A percentile compares a stretch with the other conserved stretches of the same genome.
Evolutionary conservation across 805 yeast species (phyloP).

Genomic region (Millerago galiae): DNA sequence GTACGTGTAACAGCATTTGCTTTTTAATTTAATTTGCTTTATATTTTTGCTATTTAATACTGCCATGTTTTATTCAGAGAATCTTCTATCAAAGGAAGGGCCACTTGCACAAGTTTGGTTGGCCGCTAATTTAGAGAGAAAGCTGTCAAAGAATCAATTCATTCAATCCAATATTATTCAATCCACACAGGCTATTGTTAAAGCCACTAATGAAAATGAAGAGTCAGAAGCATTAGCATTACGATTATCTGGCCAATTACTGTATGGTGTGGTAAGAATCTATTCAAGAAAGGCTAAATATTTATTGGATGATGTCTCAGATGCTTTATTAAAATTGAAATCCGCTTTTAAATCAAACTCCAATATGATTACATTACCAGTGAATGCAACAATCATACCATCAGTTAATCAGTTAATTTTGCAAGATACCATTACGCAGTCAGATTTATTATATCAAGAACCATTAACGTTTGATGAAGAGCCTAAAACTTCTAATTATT

Average conservation of each 20-base stretch:
- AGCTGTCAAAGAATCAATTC: slow-evolving; percentile 64
- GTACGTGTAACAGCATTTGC: background rate
- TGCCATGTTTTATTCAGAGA: slow-evolving; percentile 44
- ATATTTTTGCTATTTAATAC: slow-evolving; percentile 30
- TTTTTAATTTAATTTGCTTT: slow-evolving; percentile 29
- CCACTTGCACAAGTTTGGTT: slow-evolving; percentile 90
- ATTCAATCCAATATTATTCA: slow-evolving; percentile 64
- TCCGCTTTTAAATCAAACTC: slow-evolving; percentile 48
- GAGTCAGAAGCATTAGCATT: slow-evolving; percentile 59
- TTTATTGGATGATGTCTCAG: slow-evolving; percentile 75
- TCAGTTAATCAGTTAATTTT: slow-evolving; percentile 55
- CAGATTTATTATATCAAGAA: slow-evolving; percentile 65
- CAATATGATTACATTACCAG: slow-evolving; percentile 49
- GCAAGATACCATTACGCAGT: slow-evolving; percentile 72
- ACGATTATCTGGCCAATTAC: slow-evolving; percentile 76
- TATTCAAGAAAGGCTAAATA: slow-evolving; percentile 82
- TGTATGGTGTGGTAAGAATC: slow-evolving; percentile 81
- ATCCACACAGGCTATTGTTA: slow-evolving; percentile 60
- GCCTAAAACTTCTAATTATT: slow-evolving; percentile 13
- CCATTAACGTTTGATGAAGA: slow-evolving; percentile 35
- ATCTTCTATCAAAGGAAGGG: slow-evolving; percentile 59
- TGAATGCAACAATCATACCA: slow-evolving; percentile 53
- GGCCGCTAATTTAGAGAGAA: slow-evolving; percentile 83
- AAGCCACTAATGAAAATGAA: slow-evolving; percentile 28
- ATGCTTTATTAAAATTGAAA: slow-evolving; percentile 64